These are phyloP conservation scores for Adiantum capillusveneris DNA, from an alignment of 75 land plant genomes.

Conservation along the genomic window DNA sequence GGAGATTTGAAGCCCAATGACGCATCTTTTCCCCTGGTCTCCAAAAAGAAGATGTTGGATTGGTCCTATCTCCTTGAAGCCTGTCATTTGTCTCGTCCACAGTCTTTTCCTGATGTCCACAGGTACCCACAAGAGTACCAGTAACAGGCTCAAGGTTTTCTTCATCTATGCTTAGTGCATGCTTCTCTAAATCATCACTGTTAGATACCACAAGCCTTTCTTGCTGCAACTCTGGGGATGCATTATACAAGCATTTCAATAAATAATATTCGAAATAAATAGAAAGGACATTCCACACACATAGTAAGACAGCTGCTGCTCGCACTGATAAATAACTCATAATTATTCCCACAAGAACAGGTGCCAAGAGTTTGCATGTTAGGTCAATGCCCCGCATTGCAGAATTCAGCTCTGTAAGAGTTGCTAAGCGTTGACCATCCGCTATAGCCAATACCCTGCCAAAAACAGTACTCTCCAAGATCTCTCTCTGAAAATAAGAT, in stretches of 20 bases:
- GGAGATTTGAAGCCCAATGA: neutral
- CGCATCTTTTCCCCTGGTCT: no score
- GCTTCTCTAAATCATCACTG: neutral
- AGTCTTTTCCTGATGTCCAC: neutral
- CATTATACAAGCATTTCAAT: constrained; percentile 53
- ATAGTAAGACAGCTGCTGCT: constrained; percentile 59
- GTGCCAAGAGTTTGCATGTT: constrained; percentile 76
- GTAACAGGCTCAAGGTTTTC: neutral
- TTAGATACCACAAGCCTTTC: neutral
- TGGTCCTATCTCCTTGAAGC: no score
- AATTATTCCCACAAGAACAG: constrained; percentile 67
- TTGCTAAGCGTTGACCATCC: constrained; percentile 39
- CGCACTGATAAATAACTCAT: constrained; percentile 71
- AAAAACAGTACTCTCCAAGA: no score
- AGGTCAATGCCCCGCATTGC: constrained; percentile 76
- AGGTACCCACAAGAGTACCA: neutral
- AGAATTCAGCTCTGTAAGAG: constrained; percentile 63
- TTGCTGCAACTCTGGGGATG: constrained; percentile 32
- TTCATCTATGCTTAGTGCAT: neutral
- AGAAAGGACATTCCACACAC: constrained; percentile 57
- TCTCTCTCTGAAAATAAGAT: no score
- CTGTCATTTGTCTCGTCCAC: no score
- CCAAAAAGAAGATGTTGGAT: no score
- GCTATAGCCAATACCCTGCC: constrained; percentile 83
- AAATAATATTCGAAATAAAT: constrained; percentile 75